Percentiles rank a stretch among this genome's conserved stretches.
phyloP scores from a whole-genome alignment of 2,329 filamentous ascomycete genomes.

The Colletotrichum sp. region DNA sequence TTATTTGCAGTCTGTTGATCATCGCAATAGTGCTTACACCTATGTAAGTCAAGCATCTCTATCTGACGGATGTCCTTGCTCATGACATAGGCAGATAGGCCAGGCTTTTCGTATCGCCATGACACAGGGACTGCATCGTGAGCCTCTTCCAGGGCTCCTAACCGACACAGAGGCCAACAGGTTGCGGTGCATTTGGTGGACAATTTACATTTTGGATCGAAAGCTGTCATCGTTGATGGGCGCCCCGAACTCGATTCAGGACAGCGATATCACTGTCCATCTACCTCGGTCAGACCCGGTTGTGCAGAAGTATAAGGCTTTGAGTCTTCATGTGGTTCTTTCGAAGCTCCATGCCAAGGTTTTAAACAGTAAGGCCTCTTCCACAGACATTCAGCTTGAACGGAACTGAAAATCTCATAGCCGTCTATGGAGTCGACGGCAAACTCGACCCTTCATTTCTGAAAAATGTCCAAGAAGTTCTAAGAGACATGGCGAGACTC shows the following conservation, averaged over 20 bases:
- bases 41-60: slow-evolving; percentile 31
- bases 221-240: slow-evolving; percentile 8
- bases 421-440: slow-evolving; percentile 5
- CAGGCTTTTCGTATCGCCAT: neutral
- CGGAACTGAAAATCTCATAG: neutral
- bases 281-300: neutral
- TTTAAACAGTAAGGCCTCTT: neutral
- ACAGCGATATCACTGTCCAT: neutral
- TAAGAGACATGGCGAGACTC: neutral
- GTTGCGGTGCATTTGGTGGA: slow-evolving; percentile 1
- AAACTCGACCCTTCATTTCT: neutral
- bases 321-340: neutral
- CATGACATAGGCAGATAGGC: neutral
- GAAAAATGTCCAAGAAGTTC: neutral
- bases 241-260: neutral
- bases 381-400: fast-evolving
- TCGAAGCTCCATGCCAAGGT: slow-evolving; percentile 3
- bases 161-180: neutral
- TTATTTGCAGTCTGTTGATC: slow-evolving; percentile 52
- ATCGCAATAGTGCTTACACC: slow-evolving; percentile 43
- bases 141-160: neutral
- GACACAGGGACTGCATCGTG: neutral
- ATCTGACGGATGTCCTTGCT: neutral
- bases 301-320: neutral
- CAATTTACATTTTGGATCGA: slow-evolving; percentile 9